These are phyloP conservation scores for Debaryomyces prosopidis DNA, from an alignment of 805 yeast species.

Conservation along the genomic window DNA sequence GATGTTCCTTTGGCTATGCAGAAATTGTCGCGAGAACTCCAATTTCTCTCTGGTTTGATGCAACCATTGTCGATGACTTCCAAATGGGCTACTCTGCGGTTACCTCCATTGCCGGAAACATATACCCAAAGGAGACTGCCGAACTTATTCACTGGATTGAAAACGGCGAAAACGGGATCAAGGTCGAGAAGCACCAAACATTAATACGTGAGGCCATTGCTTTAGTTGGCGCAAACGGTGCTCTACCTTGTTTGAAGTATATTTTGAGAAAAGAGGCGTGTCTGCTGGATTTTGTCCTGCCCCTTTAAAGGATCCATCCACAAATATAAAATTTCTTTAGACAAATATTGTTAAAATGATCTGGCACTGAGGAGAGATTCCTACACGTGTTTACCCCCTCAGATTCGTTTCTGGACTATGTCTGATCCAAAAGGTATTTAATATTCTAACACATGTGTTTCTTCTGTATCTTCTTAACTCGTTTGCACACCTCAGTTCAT, in stretches of 20 bases:
- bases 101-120: neutral
- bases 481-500: too few relatives aligned
- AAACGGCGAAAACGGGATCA: neutral
- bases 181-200: neutral
- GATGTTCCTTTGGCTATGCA: neutral
- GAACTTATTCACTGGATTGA: neutral
- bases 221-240: neutral
- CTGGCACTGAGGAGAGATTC: too few relatives aligned
- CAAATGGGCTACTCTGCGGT: slow-evolving; percentile 1
- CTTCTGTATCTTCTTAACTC: too few relatives aligned
- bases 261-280: slow-evolving; percentile 1
- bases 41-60: slow-evolving; percentile 2
- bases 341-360: too few relatives aligned
- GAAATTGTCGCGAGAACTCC: neutral
- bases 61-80: neutral
- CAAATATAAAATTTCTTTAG: neutral
- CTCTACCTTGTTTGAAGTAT: slow-evolving; percentile 1
- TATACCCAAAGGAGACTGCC: neutral
- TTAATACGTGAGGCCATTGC: neutral
- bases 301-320: slow-evolving; percentile 1
- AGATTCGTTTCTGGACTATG: too few relatives aligned
- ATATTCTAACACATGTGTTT: too few relatives aligned
- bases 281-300: slow-evolving; percentile 1
- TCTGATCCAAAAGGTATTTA: too few relatives aligned
- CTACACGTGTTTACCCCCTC: too few relatives aligned